Evolutionary conservation across 176 grass and related monocot genomes (phyloP), one percentile per base, ranked within the genome.

Genomic region (Alloteropsis semialata): DNA sequence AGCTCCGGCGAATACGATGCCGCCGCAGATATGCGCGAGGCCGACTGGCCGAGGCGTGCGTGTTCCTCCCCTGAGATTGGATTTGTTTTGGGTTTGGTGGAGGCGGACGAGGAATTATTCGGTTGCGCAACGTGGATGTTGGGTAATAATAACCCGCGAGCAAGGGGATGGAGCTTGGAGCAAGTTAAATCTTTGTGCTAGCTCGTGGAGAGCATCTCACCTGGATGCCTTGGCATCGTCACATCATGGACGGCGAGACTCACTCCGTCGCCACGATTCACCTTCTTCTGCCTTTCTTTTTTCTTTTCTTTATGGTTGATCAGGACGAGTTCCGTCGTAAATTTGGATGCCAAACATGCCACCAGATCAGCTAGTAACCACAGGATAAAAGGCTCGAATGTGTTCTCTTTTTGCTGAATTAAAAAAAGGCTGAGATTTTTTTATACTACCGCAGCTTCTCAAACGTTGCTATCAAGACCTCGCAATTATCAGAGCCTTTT

Each of bases 211-310:
- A 36, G 71, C 58, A 75, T 54, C 58, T 53, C 32, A 30, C 8
- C 24, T 66, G 59, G 79, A 84, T 83, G 81, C 17, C 81, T 28
- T 75, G 30, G 59, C 57, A 22, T 64, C 10, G 27, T 64, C 44
- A 5, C 68, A 0, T 49, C 21, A 16, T 8, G 8, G 43, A 36
- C 39, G n/a, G n/a, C 0, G 51, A 55, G 51, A n/a, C 8, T 74
- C 32, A 37, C 16, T 2, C 45, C 11, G 28, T 16, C 72, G 6
- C 22, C 32, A 17, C 7, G 7, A 12, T 68, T 25, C 30, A 56
- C 0, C 48, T 42, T 28, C 10, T 43, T 70, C 28, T 17, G 27
- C 19, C 19, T 22, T 54, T 14, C 72, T 4, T 16, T 51, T 51
- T 24, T 3, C 2, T 43, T 43, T 43, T 43, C 24, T 11, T 17